A percentile compares a stretch with the other conserved stretches of the same genome.
Conservation (phyloP, 345 rosid genomes). For the Aquilaria yunnanensis region DNA sequence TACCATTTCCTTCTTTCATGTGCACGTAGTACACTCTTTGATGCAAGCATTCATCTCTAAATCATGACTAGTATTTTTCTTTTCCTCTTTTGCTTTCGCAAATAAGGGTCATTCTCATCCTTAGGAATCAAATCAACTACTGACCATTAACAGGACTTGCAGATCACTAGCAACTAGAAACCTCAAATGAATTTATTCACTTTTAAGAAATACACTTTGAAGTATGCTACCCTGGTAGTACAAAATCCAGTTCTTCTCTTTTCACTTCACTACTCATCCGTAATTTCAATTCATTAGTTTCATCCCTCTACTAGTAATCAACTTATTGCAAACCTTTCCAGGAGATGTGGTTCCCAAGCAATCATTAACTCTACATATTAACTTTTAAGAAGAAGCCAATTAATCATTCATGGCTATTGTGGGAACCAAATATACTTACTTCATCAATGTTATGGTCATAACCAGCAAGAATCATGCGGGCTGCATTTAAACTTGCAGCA, state of each 20-base stretch:
- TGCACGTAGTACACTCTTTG: neutral
- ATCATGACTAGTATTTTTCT: neutral
- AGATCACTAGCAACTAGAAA: no score
- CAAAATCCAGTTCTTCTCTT: no score
- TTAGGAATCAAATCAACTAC: no score
- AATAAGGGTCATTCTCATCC: neutral
- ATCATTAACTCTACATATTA: neutral
- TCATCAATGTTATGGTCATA: slow-evolving; percentile 92
- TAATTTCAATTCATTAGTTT: no score
- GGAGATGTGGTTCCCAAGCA: slow-evolving; percentile 2
- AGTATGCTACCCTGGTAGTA: no score
- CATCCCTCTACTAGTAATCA: neutral
- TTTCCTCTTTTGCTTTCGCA: neutral
- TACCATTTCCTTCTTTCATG: neutral
- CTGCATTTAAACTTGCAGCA: slow-evolving; percentile 89
- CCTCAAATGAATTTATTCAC: no score
- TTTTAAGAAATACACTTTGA: no score
- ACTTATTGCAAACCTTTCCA: neutral
- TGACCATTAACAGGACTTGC: no score
- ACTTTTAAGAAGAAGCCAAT: neutral
- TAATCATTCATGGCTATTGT: neutral
- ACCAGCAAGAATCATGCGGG: slow-evolving; percentile 97
- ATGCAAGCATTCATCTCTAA: neutral
- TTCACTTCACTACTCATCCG: no score
- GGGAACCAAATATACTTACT: slow-evolving; percentile 33